Conservation (phyloP, 306 rosid genomes). For the Quercus alba region DNA sequence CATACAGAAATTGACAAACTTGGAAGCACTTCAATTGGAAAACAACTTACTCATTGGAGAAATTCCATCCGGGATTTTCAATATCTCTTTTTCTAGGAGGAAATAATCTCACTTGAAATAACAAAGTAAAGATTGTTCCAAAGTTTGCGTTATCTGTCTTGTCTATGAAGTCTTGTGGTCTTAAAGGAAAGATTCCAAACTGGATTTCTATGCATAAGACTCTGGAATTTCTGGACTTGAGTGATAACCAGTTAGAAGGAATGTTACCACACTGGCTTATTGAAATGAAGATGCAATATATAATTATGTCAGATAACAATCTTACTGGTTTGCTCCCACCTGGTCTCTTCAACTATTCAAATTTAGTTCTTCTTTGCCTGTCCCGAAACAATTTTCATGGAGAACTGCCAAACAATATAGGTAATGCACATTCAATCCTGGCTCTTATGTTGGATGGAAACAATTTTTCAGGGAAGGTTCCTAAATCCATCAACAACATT, state of each 20-base stretch:
- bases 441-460: constrained; percentile 22
- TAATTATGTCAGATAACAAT: constrained; percentile 21
- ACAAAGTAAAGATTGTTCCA: not conserved
- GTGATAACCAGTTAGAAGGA: constrained; percentile 28
- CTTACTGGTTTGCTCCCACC: constrained; percentile 24
- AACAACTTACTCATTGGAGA: constrained; percentile 12
- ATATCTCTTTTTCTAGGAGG: constrained; percentile 23
- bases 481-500: constrained; percentile 14
- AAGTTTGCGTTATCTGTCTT: not conserved
- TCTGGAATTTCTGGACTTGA: constrained; percentile 22
- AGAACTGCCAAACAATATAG: constrained; percentile 22
- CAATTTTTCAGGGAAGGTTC: constrained; percentile 24
- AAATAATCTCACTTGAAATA: not conserved
- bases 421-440: constrained; percentile 5
- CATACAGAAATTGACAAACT: constrained; percentile 5
- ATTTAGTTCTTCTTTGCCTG: constrained; percentile 6
- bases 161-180: constrained; percentile 27
- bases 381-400: constrained; percentile 27
- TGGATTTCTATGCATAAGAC: constrained; percentile 26
- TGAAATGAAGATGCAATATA: constrained; percentile 17
- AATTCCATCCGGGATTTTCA: constrained; percentile 20
- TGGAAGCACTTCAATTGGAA: constrained; percentile 8
- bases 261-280: constrained; percentile 27
- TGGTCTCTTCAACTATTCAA: constrained; percentile 12
- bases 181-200: constrained; percentile 20